phyloP scores from a whole-genome alignment of 192 early-diverging fungal genomes.

The Backusella sp. region DNA sequence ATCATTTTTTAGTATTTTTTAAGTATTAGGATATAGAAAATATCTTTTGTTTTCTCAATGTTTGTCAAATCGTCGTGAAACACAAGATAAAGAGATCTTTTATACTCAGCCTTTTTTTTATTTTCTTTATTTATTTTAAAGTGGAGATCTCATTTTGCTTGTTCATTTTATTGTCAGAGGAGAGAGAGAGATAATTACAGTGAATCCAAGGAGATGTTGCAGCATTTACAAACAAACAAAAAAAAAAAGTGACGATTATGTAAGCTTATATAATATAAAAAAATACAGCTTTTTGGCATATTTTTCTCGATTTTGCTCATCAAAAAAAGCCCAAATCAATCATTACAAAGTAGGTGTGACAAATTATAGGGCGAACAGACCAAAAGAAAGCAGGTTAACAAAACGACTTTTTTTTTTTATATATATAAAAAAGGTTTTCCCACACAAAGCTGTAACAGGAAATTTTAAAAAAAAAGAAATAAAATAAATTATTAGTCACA shows the following conservation, averaged over 20 bases:
- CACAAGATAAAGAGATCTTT: background rate
- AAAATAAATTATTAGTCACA: conserved; percentile 3
- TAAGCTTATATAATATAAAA: background rate
- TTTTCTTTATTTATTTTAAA: background rate
- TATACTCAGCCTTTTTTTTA: background rate
- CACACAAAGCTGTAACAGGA: background rate
- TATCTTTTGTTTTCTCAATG: too few species aligned
- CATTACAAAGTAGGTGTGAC: background rate
- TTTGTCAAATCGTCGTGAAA: background rate
- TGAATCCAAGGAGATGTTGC: too few species aligned
- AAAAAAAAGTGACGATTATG: background rate
- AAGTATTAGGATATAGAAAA: too few species aligned
- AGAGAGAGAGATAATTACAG: background rate
- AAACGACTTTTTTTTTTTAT: background rate
- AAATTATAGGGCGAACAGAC: background rate
- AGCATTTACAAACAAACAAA: background rate
- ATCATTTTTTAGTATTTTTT: too few species aligned
- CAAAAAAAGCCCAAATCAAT: background rate
- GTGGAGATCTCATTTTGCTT: background rate
- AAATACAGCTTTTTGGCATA: background rate
- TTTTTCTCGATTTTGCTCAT: background rate
- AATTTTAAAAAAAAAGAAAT: background rate
- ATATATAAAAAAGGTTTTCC: background rate
- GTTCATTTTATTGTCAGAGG: background rate
- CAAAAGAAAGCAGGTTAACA: background rate